Conservation (phyloP, 78 protist genomes). For the Dictyostelium intermedium region DNA sequence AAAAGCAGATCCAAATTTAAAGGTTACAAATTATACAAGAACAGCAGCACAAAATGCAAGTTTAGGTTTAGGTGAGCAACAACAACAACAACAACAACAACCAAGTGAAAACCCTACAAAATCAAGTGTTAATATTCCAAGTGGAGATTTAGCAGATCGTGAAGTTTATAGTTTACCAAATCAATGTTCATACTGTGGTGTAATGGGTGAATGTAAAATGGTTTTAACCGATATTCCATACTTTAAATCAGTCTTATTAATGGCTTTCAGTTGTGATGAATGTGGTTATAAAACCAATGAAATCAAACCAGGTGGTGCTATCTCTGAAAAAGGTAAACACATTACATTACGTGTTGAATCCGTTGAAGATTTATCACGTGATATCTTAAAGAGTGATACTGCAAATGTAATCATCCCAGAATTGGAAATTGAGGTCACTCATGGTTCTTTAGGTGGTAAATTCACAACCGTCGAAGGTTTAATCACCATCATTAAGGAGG, state of each 20-base stretch:
- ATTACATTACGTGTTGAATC: constrained; percentile 72
- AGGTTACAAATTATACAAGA: constrained; percentile 56
- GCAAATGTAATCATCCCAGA: constrained; percentile 87
- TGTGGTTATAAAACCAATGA: constrained; percentile 92
- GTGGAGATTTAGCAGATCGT: not conserved
- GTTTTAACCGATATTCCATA: constrained; percentile 89
- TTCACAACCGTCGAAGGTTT: constrained; percentile 96
- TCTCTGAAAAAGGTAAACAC: constrained; percentile 80
- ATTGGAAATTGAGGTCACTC: constrained; percentile 76
- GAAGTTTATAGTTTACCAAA: constrained; percentile 38
- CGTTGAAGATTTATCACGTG: constrained; percentile 89
- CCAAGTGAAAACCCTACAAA: not conserved
- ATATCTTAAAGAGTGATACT: constrained; percentile 90
- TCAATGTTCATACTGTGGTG: constrained; percentile 53
- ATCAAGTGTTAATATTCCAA: not conserved
- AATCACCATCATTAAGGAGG: constrained; percentile 28
- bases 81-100: not conserved
- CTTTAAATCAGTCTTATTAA: constrained; percentile 91
- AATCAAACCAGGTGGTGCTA: constrained; percentile 92
- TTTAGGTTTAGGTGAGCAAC: constrained; percentile 50
- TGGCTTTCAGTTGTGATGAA: constrained; percentile 89
- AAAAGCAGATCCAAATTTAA: constrained; percentile 55
- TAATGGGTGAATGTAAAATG: constrained; percentile 50
- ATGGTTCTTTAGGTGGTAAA: constrained; percentile 94
- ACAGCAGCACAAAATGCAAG: constrained; percentile 68